Base-by-base conservation (phyloP, 148 eudicot species). In the Selenicereus undatus region DNA sequence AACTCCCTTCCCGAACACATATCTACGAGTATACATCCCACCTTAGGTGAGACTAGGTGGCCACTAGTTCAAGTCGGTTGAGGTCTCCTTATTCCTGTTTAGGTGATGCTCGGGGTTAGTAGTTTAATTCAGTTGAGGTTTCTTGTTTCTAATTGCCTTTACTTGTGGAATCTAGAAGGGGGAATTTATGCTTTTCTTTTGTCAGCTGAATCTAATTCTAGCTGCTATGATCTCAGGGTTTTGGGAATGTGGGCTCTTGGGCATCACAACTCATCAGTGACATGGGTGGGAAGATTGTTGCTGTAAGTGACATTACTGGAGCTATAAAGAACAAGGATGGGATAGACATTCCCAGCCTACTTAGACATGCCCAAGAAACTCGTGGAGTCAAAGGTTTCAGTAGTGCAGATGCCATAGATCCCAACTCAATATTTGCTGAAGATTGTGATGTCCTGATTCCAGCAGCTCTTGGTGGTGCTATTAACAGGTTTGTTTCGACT, bases 401-500 rank as follows among this genome's bases (percentile, higher is more conserved):
- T 71, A 92, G 86, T 71, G 87, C 86, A n/a, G 95, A 92, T 74
- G 70, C 88, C 14, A 88, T 94, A 11, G 95, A 94, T 17, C 69
- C 95, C 8, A 76, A 82, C 73, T 88, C 98, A 64, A 89, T 97
- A 76, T 83, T 97, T 81, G 89, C 87, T 72, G 98, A 97, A 92
- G 99, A 94, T 73, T 97, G 99, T 78, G 99, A 97, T 68, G 88
- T 97, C 79, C 98, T 97, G 81, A 89, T 97, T 79, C 99, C 99
- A 32, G 99, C 99, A 24, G 99, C 99, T 77, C 98, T 97, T 76
- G 99, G 99, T 76, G 99, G 99, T 73, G 99, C 94, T 45, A 97
- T 97, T 77, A 97, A 93, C 88, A 92, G 84, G 98, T 95, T 39
- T 8, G 8, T 86, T 32, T 42, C 11, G 43, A 56, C 58, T 24